A percentile compares a stretch with the other conserved stretches of the same genome.
Conservation (phyloP, 176 grass and related monocot genomes). For the Miscanthus lutarioriparius region DNA sequence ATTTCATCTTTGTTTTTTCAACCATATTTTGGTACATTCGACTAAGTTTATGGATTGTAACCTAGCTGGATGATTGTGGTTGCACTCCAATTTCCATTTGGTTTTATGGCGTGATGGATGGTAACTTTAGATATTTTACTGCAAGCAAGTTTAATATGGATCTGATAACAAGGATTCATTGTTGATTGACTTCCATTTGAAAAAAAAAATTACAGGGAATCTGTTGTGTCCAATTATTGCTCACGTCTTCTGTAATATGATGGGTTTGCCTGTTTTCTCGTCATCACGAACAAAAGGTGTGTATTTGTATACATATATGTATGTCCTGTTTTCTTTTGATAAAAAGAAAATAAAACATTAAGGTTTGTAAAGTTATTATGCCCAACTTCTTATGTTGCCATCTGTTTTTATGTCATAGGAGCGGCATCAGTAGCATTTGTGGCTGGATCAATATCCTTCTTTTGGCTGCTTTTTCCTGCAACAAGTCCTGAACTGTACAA, state of each 20-base stretch:
- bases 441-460: slow-evolving; percentile 57
- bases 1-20: not conserved
- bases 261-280: slow-evolving; percentile 73
- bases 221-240: slow-evolving; percentile 72
- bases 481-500: slow-evolving; percentile 69
- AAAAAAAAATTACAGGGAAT: slow-evolving; percentile 46
- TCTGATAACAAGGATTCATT: slow-evolving; percentile 7
- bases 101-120: slow-evolving; percentile 4
- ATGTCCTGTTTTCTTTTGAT: not conserved
- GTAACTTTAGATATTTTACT: not conserved
- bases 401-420: slow-evolving; percentile 50
- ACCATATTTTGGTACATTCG: not conserved
- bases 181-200: slow-evolving; percentile 18
- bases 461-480: slow-evolving; percentile 68
- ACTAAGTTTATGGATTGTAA: slow-evolving; percentile 7
- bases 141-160: slow-evolving; percentile 14
- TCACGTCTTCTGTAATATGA: slow-evolving; percentile 89
- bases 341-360: not conserved
- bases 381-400: slow-evolving; percentile 14
- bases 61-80: slow-evolving; percentile 9
- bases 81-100: slow-evolving; percentile 2
- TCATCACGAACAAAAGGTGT: slow-evolving; percentile 60
- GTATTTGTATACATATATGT: not conserved
- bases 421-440: slow-evolving; percentile 61
- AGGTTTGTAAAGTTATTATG: not conserved